Percentiles rank a stretch among this genome's conserved stretches.
Conservation (phyloP, 2,329 filamentous ascomycete genomes). For the Lecanicillium sp. region DNA sequence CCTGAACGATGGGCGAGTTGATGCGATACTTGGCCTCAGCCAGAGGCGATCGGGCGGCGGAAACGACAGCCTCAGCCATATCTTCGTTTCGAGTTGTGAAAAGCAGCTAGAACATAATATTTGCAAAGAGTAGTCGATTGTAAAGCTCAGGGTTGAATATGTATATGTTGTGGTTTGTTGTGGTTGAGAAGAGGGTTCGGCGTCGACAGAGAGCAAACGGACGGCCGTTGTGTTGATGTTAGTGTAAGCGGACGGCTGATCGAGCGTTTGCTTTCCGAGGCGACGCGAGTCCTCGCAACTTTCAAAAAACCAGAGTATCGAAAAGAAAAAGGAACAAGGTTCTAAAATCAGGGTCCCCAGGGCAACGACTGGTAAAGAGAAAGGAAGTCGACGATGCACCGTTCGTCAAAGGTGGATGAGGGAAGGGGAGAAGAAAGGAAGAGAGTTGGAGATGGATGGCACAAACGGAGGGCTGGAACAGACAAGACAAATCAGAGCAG, state of each 20-base stretch:
- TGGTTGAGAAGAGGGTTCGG: neutral
- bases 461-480: conserved; percentile 6
- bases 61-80: conserved; percentile 29
- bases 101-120: conserved; percentile 32
- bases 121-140: conserved; percentile 13
- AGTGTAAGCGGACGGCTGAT: conserved; percentile 1
- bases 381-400: conserved; percentile 5
- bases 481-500: conserved; percentile 2
- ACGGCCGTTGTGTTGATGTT: conserved; percentile 1
- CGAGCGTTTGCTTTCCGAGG: conserved; percentile 1
- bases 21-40: conserved; percentile 42
- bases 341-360: neutral
- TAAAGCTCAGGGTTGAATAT: neutral
- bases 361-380: conserved; percentile 13
- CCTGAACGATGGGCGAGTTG: conserved; percentile 33
- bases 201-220: conserved; percentile 5
- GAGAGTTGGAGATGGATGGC: conserved; percentile 7
- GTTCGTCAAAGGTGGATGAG: conserved; percentile 6
- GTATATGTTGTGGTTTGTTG: neutral
- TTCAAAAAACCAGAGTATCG: neutral
- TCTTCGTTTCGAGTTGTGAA: conserved; percentile 17
- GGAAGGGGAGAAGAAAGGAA: conserved; percentile 11
- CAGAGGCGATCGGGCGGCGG: conserved; percentile 35
- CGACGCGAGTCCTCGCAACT: neutral
- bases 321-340: neutral